phyloP scores from a whole-genome alignment of 768 basidiomycete species.

The Lactarius psammicola region DNA sequence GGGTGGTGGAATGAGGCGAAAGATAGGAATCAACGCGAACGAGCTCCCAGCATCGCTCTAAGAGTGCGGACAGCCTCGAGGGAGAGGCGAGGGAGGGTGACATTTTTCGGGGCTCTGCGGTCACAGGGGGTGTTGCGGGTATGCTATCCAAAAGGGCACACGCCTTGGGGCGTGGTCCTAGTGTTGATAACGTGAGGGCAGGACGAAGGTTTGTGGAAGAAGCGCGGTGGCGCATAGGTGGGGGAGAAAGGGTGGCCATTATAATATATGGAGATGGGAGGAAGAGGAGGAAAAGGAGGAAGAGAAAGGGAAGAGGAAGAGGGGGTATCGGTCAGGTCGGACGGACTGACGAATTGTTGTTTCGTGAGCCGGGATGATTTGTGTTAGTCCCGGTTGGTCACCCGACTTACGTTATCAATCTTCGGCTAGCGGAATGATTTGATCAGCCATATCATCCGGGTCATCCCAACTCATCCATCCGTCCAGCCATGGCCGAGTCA shows the following conservation, averaged over 20 bases:
- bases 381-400: too few species aligned
- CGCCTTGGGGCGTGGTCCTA: slow-evolving; percentile 45
- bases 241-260: slow-evolving; percentile 38
- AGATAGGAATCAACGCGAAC: slow-evolving; percentile 19
- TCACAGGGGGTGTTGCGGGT: slow-evolving; percentile 30
- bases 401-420: not conserved
- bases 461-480: too few species aligned
- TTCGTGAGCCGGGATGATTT: not conserved
- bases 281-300: not conserved
- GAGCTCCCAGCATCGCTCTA: slow-evolving; percentile 21
- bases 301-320: not conserved
- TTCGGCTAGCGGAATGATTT: not conserved
- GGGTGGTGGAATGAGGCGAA: slow-evolving; percentile 16
- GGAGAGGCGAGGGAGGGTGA: slow-evolving; percentile 22
- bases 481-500: slow-evolving; percentile 60
- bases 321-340: not conserved
- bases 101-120: slow-evolving; percentile 25
- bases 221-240: slow-evolving; percentile 52
- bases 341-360: not conserved
- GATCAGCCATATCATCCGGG: not conserved
- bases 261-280: slow-evolving; percentile 2
- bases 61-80: slow-evolving; percentile 27
- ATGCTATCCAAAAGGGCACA: slow-evolving; percentile 34
- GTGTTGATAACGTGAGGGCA: slow-evolving; percentile 48
- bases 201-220: slow-evolving; percentile 60